phyloP scores from a whole-genome alignment of 1,284 basidiomycete genomes.

The Ustilago vetiveriae region DNA sequence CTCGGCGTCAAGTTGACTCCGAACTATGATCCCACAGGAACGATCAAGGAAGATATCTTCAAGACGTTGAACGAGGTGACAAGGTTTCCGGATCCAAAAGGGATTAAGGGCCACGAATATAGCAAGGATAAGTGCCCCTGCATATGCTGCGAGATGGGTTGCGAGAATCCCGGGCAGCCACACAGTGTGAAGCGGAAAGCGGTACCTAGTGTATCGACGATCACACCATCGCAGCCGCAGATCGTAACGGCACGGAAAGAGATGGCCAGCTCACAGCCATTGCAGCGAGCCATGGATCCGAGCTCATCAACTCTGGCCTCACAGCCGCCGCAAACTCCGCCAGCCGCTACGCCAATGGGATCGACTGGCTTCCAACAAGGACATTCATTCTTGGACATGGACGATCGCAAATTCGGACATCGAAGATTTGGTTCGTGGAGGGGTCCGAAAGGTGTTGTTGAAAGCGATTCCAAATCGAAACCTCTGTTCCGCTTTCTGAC shows the following conservation, averaged over 20 bases:
- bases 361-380: background rate
- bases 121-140: conserved; percentile 22
- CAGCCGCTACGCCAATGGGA: background rate
- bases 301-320: background rate
- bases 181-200: background rate
- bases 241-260: background rate
- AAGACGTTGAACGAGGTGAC: conserved; percentile 25
- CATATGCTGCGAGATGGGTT: conserved; percentile 33
- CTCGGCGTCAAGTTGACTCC: conserved; percentile 7
- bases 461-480: background rate
- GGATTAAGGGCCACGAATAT: conserved; percentile 1
- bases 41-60: conserved; percentile 21
- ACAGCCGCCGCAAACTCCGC: background rate
- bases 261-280: background rate
- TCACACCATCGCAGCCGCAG: background rate
- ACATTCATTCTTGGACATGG: conserved; percentile 26
- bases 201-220: background rate
- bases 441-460: background rate
- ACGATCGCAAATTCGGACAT: background rate
- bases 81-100: conserved; percentile 22
- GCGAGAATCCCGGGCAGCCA: conserved; percentile 8
- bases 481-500: background rate
- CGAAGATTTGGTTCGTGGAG: background rate
- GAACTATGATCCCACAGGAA: conserved; percentile 32
- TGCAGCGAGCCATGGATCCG: background rate